Base-by-base conservation (phyloP, 495 filamentous ascomycete genomes). In the Neurospora sp. region DNA sequence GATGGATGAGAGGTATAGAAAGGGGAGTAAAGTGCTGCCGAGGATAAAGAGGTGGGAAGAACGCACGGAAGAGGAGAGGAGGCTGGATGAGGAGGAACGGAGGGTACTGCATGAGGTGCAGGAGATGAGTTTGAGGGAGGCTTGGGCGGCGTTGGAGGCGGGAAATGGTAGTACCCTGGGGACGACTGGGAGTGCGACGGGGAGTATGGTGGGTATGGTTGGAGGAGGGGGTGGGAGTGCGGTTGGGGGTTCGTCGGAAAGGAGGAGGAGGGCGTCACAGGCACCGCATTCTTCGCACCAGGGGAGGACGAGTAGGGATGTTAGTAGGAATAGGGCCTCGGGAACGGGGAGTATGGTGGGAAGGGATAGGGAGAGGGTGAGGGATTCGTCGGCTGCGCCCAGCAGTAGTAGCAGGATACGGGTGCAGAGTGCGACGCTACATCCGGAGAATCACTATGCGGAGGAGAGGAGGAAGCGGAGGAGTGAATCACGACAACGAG, bases 1-100 rank as follows among this genome's bases (percentile, higher is more conserved):
- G 68, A 87, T 94, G 78, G 86, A 86, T 39, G 81, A 83, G 70
- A 87, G 87, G 61, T 98, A 96, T 78, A 91, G 85, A 70, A 90
- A 87, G 11, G 96, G 94, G 9, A 93, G 97, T 35, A 86, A 90
- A 75, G 89, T 98, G 7, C 70, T 94, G 73, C 89, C 87, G 4
- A 85, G 85, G 73, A 65, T 65, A 16, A 73, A 92, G 20, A 81
- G 76, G 41, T 73, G 80, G 46, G 76, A 76, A 40, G 82, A 85
- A 39, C 79, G 79, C 76, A 83, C 77, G 16, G 71, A 78, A 53
- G 83, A 84, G 73, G 86, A 88, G 74, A 83, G 83, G 61, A 78
- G 82, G 41, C 74, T 84, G 37, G 88, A 89, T 69, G 89, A 90
- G 71, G 88, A 91, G 74, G 93, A 96, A 76, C 79, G 87, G 76